Evolutionary conservation across 2,329 filamentous ascomycete genomes (phyloP).

Genomic region (Stagonosporopsis vannaccii): DNA sequence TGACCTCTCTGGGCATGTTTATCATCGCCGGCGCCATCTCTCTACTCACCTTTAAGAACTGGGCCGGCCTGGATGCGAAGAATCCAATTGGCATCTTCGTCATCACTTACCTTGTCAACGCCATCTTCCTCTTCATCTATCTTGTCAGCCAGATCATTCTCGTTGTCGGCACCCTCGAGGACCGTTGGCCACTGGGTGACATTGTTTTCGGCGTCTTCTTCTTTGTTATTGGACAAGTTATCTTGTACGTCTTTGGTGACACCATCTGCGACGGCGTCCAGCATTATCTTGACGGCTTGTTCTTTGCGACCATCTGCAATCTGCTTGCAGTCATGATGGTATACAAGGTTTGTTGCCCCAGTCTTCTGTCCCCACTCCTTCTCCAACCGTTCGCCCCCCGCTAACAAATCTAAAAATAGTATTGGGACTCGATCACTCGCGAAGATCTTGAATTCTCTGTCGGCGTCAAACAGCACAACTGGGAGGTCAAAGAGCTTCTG

Average conservation of each 20-base stretch:
- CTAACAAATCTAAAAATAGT: constrained; percentile 61
- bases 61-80: constrained; percentile 83
- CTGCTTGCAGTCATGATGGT: constrained; percentile 98
- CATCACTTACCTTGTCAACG: constrained; percentile 90
- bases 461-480: constrained; percentile 92
- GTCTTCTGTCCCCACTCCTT: background rate
- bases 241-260: constrained; percentile 88
- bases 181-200: constrained; percentile 93
- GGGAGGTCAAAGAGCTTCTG: constrained; percentile 90
- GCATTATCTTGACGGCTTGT: constrained; percentile 93
- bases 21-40: constrained; percentile 85
- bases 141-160: constrained; percentile 86
- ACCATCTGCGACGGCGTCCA: constrained; percentile 82
- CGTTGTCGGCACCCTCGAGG: constrained; percentile 87
- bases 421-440: constrained; percentile 98
- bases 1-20: constrained; percentile 82
- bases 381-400: constrained; percentile 1
- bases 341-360: constrained; percentile 77
- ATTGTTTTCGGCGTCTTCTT: constrained; percentile 91
- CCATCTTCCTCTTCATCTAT: constrained; percentile 84
- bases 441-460: constrained; percentile 99
- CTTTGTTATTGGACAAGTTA: constrained; percentile 89
- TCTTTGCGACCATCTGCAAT: constrained; percentile 94
- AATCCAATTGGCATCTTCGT: constrained; percentile 91
- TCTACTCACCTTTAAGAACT: constrained; percentile 89